phyloP scores from a whole-genome alignment of 83 land plant genomes.

The Diphasiastrum complanatum region DNA sequence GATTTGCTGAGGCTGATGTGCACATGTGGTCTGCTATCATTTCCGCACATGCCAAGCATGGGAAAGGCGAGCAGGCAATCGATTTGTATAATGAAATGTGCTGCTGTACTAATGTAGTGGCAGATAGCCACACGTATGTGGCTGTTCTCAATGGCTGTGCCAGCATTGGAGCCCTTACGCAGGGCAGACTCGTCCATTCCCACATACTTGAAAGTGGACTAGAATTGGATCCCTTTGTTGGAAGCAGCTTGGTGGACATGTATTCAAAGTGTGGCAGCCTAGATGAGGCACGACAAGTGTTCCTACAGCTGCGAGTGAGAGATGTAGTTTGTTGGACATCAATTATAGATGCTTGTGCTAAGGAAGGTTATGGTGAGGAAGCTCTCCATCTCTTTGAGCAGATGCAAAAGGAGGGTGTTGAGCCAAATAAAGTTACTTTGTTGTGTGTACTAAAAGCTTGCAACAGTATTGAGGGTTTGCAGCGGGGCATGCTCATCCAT shows the following conservation, averaged over 20 bases:
- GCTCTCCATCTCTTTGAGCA: conserved; percentile 32
- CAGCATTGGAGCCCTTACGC: conserved; percentile 12
- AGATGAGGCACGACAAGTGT: conserved; percentile 38
- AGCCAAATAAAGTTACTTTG: conserved; percentile 37
- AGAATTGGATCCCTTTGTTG: conserved; percentile 34
- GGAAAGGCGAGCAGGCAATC: no score
- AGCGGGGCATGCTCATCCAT: conserved; percentile 38
- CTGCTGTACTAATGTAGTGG: no score
- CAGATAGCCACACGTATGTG: conserved; percentile 36
- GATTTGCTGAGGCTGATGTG: no score
- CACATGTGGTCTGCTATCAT: no score
- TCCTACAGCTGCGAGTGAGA: conserved; percentile 36
- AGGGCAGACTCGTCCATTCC: conserved; percentile 37
- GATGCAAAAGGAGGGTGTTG: conserved; percentile 31
- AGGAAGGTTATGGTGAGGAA: conserved; percentile 38
- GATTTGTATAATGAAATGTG: no score
- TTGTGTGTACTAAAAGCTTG: conserved; percentile 42
- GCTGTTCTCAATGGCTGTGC: conserved; percentile 45
- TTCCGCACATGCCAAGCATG: no score
- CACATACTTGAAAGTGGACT: conserved; percentile 34
- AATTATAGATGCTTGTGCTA: conserved; percentile 54
- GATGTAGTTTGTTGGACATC: conserved; percentile 46
- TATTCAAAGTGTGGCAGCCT: conserved; percentile 47
- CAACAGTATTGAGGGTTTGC: conserved; percentile 38
- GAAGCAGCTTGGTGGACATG: conserved; percentile 34